Evolutionary conservation across 1,139 yeast species (phyloP), one percentile per base, ranked within the genome.

Genomic region (Pichia sp.): DNA sequence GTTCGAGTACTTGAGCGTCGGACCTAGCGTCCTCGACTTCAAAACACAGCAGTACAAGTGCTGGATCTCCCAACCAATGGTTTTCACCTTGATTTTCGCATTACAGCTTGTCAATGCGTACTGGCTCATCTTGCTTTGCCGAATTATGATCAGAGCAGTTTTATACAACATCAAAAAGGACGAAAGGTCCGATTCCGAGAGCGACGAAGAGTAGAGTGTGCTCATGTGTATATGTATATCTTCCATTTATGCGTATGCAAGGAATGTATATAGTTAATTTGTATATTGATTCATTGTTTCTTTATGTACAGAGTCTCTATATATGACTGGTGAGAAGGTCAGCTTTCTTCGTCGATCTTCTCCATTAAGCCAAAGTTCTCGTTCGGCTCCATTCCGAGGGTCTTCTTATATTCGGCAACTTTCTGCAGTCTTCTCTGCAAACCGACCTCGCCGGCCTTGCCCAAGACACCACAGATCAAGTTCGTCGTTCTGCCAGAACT

Each of bases 1-100:
- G 51, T 90, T 97, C 25, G 96, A 90, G 67, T 93, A 87, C 70
- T 78, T 76, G 59, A 80, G 95, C 2, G 89, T 88, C 36, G 98
- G 98, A 46, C 83, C 84, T 56, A 90, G 77, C 72, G 78, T 78
- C 52, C 75, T 95, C 62, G 83, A 89, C 72, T 93, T 91, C 83
- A 88, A 78, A n/a, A 84, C 95, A 31, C 93, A 90, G 67, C 96
- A 91, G 69, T 93, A 91, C 74, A 93, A 95, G 71, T 93, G 98
- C 72, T 89, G 88, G 85, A 87, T 95, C 60, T 86, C 98, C 18
- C 96, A 88, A 71, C 86, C 87, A 55, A 90, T 93, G 66, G 91
- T 93, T 2, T 91, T 93, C 64, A 70, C 72, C 21, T 78, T 93
- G 64, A 78, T 93, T 55, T 74, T 79, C 53, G 91, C 95, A 1